Evolutionary conservation across 257 asterid genomes (phyloP).

Genomic region (Prunella vulgaris): DNA sequence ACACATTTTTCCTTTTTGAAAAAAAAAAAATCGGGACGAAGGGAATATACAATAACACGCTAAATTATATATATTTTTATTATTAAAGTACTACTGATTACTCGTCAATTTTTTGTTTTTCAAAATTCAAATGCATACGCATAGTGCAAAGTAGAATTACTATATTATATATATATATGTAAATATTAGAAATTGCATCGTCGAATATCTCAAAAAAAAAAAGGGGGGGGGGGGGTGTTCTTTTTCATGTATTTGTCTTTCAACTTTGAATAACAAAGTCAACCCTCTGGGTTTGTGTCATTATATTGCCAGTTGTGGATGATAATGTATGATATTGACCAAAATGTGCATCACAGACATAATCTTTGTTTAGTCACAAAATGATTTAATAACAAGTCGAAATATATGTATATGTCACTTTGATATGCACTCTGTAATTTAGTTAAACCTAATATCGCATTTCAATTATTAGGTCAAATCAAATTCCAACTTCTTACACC

Average conservation of each 20-base stretch:
- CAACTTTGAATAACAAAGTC: not conserved
- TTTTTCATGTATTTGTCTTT: not conserved
- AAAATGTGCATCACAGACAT: not conserved
- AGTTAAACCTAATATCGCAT: not conserved
- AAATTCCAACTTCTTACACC: not conserved
- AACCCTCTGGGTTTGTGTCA: not conserved
- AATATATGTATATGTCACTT: not conserved
- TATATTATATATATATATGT: no score
- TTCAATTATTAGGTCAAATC: not conserved
- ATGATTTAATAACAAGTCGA: not conserved
- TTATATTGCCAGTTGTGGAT: not conserved
- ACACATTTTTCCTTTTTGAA: no score
- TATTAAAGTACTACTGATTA: no score
- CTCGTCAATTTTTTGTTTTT: no score
- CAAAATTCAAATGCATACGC: no score
- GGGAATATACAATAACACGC: no score
- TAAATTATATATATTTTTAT: no score
- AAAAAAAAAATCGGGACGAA: no score
- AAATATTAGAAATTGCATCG: not conserved
- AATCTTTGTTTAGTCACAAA: not conserved
- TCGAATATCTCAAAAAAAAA: not conserved
- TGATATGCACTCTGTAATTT: no score
- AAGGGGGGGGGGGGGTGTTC: not conserved
- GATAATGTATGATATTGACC: not conserved
- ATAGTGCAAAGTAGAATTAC: no score